A percentile compares a stretch with the other conserved stretches of the same genome.
phyloP scores from a whole-genome alignment of 306 rosid species.

The Comarum palustre region DNA sequence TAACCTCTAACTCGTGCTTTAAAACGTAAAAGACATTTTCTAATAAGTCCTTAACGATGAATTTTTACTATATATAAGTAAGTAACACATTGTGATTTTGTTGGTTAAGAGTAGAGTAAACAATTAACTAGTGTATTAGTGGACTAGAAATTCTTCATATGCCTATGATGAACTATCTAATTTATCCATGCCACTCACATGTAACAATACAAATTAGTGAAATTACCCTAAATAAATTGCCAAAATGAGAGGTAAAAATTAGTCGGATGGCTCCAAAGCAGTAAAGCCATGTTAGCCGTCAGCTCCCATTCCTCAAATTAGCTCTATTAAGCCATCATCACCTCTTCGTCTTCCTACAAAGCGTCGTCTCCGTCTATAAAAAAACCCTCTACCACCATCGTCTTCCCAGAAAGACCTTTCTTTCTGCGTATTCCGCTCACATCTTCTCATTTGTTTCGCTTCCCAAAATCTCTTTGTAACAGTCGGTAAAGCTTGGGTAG shows the following conservation, averaged over 20 bases:
- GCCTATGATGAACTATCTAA: neutral
- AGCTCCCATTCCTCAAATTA: slow-evolving; percentile 21
- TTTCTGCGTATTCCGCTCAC: neutral
- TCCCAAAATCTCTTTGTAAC: slow-evolving; percentile 46
- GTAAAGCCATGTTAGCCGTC: slow-evolving; percentile 41
- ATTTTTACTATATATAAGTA: no score
- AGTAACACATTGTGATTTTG: no score
- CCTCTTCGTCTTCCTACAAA: neutral
- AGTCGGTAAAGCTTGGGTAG: slow-evolving; percentile 29
- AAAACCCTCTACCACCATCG: slow-evolving; percentile 1
- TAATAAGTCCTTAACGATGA: no score
- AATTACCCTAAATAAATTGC: neutral
- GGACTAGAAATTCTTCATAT: neutral
- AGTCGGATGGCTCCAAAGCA: slow-evolving; percentile 39
- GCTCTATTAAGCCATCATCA: slow-evolving; percentile 24
- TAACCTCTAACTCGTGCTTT: no score
- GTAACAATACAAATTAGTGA: neutral
- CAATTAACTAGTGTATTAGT: neutral
- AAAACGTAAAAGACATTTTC: no score
- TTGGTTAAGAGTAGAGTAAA: neutral
- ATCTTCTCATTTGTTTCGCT: slow-evolving; percentile 46
- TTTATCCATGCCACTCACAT: neutral
- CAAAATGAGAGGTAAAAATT: slow-evolving; percentile 14
- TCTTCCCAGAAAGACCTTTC: slow-evolving; percentile 13
- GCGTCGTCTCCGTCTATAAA: slow-evolving; percentile 33